Conservation (phyloP, 164 flowering plant genomes). For the Aristolochia californica region DNA sequence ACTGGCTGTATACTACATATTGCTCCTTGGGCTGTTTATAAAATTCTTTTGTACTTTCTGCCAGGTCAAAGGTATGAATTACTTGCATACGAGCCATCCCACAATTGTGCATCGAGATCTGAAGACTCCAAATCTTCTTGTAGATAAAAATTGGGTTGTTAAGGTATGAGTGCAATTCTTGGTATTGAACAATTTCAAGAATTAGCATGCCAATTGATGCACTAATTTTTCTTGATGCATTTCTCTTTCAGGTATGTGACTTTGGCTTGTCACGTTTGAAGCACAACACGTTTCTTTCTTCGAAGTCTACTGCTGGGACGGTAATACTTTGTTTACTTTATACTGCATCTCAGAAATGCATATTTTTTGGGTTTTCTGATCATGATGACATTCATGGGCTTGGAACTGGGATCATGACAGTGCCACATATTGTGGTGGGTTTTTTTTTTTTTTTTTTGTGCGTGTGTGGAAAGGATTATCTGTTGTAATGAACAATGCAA, state of each 20-base stretch:
- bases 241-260: constrained; percentile 63
- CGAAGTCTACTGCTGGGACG: constrained; percentile 97
- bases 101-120: constrained; percentile 95
- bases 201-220: too few species aligned
- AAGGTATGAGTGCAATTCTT: constrained; percentile 37
- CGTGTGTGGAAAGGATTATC: too few species aligned
- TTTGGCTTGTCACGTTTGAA: constrained; percentile 93
- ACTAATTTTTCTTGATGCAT: too few species aligned
- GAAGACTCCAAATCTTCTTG: constrained; percentile 95
- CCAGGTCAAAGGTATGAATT: constrained; percentile 99
- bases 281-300: constrained; percentile 89
- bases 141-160: constrained; percentile 96
- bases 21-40: constrained; percentile 3
- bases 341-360: background rate
- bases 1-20: background rate
- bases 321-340: constrained; percentile 27
- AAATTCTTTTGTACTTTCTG: background rate
- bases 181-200: background rate
- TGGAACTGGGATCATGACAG: too few species aligned
- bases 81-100: constrained; percentile 94
- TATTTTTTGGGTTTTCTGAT: background rate
- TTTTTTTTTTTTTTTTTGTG: too few species aligned
- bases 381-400: too few species aligned
- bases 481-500: too few species aligned
- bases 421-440: too few species aligned